Evolutionary conservation across 1,139 yeast species (phyloP).

Genomic region (Arxiozyma telluris): DNA sequence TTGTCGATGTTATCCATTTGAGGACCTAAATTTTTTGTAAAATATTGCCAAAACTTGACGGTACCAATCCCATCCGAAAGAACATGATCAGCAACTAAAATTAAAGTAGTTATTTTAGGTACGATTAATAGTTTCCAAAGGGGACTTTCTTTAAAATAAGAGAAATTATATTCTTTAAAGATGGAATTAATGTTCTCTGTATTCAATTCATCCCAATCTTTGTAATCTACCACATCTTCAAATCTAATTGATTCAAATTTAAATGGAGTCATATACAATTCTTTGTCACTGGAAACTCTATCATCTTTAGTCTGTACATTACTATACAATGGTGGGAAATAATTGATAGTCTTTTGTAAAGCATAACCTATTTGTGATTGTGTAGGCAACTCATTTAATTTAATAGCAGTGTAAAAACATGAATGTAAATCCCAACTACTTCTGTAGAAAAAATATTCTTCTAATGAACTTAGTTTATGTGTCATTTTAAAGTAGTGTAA

Average conservation of each 20-base stretch:
- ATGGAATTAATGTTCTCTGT: constrained; percentile 15
- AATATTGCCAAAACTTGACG: constrained; percentile 16
- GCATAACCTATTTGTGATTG: constrained; percentile 9
- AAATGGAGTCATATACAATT: constrained; percentile 2
- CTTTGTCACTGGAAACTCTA: not conserved
- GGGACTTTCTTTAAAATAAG: constrained; percentile 13
- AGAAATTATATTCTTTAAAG: constrained; percentile 16
- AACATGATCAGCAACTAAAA: constrained; percentile 20
- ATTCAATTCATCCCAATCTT: constrained; percentile 10
- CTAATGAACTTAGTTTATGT: constrained; percentile 14
- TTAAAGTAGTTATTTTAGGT: constrained; percentile 10
- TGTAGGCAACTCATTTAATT: constrained; percentile 17
- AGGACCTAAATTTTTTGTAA: constrained; percentile 10
- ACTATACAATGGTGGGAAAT: constrained; percentile 15
- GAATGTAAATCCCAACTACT: constrained; percentile 20
- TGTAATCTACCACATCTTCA: constrained; percentile 19
- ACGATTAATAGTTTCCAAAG: constrained; percentile 23
- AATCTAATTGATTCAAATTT: constrained; percentile 9
- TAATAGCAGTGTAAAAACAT: constrained; percentile 19
- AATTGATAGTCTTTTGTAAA: constrained; percentile 10
- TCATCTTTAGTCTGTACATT: constrained; percentile 9
- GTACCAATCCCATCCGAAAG: constrained; percentile 27
- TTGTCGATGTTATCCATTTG: not conserved
- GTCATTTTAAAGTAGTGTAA: not conserved
- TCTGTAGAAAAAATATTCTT: constrained; percentile 20